phyloP scores from a whole-genome alignment of 129 eudicot genomes.

The Tanacetum coccineum region DNA sequence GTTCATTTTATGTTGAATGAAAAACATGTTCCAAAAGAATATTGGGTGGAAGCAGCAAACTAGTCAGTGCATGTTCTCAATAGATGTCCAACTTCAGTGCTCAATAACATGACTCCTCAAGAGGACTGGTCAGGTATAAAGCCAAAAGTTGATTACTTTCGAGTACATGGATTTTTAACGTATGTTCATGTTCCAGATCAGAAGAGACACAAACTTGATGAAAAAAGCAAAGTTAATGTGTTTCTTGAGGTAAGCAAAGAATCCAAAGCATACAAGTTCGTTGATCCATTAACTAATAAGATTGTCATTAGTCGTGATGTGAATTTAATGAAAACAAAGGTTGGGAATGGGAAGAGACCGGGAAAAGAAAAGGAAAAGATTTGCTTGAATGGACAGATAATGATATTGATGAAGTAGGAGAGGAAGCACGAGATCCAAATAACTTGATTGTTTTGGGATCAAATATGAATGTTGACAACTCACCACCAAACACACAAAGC shows the following conservation, averaged over 20 bases:
- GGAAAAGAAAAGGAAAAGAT: background rate
- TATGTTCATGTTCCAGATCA: constrained; percentile 8
- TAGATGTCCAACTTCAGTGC: background rate
- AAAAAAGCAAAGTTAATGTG: background rate
- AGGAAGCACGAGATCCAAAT: background rate
- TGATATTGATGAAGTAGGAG: background rate
- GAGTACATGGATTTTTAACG: background rate
- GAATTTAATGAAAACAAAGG: background rate
- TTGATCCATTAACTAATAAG: background rate
- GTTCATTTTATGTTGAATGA: background rate
- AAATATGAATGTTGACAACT: background rate
- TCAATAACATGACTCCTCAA: background rate
- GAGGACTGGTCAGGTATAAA: constrained; percentile 13
- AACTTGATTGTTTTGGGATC: too few species aligned
- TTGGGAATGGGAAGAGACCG: background rate
- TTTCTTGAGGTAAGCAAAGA: background rate
- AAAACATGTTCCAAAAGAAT: background rate
- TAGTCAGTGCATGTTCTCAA: background rate
- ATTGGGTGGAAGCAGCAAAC: background rate
- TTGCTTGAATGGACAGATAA: background rate
- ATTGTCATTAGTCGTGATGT: background rate
- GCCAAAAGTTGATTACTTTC: background rate
- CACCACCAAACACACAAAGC: background rate
- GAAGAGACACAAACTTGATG: background rate
- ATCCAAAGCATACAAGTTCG: background rate